A percentile compares a stretch with the other conserved stretches of the same genome.
phyloP scores from a whole-genome alignment of 2,329 filamentous ascomycete genomes.

The Tolypocladium nubicola region DNA sequence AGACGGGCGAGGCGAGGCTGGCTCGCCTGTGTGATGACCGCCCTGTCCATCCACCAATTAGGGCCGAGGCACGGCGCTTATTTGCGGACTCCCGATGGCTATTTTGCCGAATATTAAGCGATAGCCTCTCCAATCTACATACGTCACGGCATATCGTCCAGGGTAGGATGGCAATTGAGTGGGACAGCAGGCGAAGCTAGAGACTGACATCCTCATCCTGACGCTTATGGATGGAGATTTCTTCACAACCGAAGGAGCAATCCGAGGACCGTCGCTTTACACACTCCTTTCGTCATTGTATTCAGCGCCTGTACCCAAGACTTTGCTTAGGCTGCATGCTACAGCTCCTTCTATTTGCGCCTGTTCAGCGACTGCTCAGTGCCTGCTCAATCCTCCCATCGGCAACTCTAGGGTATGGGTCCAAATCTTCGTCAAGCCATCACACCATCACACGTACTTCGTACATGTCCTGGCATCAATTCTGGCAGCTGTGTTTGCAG shows the following conservation, averaged over 20 bases:
- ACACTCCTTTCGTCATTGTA: neutral
- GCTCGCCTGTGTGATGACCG: neutral
- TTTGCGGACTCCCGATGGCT: conserved; percentile 3
- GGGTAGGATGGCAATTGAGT: neutral
- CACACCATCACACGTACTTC: neutral
- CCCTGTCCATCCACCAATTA: conserved; percentile 2
- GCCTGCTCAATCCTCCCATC: neutral
- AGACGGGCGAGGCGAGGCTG: neutral
- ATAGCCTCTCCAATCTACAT: neutral
- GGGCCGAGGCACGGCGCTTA: conserved; percentile 2
- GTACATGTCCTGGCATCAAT: neutral
- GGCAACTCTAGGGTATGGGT: neutral
- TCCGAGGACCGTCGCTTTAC: neutral
- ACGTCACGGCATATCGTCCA: neutral
- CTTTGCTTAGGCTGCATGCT: neutral
- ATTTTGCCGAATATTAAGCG: conserved; percentile 5
- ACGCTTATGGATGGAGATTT: neutral
- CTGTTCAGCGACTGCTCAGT: neutral
- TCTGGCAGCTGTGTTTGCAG: neutral
- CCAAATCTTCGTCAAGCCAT: neutral
- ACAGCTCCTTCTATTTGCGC: neutral
- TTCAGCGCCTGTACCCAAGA: neutral
- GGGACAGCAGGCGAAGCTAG: no score
- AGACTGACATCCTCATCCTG: no score
- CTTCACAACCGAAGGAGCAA: neutral